Evolutionary conservation across 2,329 filamentous ascomycete species (phyloP).

Genomic region (Aspergillus hiratsukae): DNA sequence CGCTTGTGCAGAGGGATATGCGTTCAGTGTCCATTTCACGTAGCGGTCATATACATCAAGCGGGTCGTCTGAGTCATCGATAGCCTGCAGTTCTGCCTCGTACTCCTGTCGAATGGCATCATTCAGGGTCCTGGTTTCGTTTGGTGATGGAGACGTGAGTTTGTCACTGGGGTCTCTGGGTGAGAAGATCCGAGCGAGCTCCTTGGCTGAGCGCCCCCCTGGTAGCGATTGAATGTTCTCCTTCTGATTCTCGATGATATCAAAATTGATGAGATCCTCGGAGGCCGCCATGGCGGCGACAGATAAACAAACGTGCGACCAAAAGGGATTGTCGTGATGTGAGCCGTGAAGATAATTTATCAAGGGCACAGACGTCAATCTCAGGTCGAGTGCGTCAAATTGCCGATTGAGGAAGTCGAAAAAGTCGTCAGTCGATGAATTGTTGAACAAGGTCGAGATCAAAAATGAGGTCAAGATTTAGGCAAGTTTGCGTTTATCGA

Average conservation of each 20-base stretch:
- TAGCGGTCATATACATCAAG: conserved; percentile 95
- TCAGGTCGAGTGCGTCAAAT: neutral
- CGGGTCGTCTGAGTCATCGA: conserved; percentile 87
- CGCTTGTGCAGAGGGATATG: conserved; percentile 90
- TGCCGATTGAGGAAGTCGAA: neutral
- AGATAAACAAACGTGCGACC: conserved; percentile 40
- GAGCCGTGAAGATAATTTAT: neutral
- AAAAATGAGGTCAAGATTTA: neutral
- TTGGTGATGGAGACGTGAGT: conserved; percentile 60
- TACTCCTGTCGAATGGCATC: conserved; percentile 76
- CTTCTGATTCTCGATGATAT: conserved; percentile 92
- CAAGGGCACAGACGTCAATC: neutral
- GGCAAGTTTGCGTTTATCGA: conserved; percentile 25
- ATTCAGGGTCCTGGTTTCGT: conserved; percentile 71
- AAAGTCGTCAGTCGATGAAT: conserved; percentile 36
- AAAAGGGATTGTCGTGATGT: neutral
- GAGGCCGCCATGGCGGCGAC: conserved; percentile 41
- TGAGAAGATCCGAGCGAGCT: conserved; percentile 71
- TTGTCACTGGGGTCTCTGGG: conserved; percentile 44
- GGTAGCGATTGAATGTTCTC: conserved; percentile 96
- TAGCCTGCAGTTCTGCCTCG: conserved; percentile 72
- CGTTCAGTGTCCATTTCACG: conserved; percentile 92
- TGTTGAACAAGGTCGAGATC: conserved; percentile 42
- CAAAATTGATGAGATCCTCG: conserved; percentile 59
- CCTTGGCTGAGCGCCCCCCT: conserved; percentile 80